Percentiles rank a stretch among this genome's conserved stretches.
These are phyloP conservation scores for Flaveria trinervia DNA, from an alignment of 129 eudicot species.

Conservation along the genomic window DNA sequence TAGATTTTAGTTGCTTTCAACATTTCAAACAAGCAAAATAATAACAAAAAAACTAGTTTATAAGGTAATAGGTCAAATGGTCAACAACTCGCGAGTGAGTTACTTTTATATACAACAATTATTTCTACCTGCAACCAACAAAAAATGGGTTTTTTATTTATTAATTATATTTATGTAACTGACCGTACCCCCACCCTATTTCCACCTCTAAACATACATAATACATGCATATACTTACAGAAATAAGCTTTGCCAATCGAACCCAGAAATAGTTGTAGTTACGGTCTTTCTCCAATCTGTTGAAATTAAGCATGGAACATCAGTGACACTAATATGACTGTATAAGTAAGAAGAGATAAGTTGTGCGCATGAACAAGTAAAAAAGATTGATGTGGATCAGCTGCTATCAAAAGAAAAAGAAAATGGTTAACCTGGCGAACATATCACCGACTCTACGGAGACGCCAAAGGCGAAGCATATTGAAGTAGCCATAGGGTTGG, in stretches of 20 bases:
- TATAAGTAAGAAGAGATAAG: not conserved
- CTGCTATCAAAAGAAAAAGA: not conserved
- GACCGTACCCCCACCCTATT: not conserved
- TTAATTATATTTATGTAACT: not conserved
- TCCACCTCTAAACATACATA: not conserved
- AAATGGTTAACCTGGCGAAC: slow-evolving; percentile 52
- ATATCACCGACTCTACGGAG: slow-evolving; percentile 70
- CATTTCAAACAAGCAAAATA: not conserved
- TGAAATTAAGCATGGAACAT: not conserved
- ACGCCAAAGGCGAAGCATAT: slow-evolving; percentile 84
- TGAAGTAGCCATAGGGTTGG: slow-evolving; percentile 57
- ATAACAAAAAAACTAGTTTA: too few species aligned
- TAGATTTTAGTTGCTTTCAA: not conserved
- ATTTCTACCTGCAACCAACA: not conserved
- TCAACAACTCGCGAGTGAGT: too few species aligned
- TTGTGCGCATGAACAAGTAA: not conserved
- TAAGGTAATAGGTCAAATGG: not conserved
- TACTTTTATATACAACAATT: too few species aligned
- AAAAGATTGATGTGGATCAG: too few species aligned
- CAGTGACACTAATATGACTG: not conserved
- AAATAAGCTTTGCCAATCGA: slow-evolving; percentile 56
- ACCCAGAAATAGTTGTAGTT: slow-evolving; percentile 59
- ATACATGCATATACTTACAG: slow-evolving; percentile 47
- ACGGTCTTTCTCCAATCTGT: slow-evolving; percentile 71
- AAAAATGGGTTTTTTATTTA: too few species aligned